These are phyloP conservation scores for Butyriboletus loyo DNA, from an alignment of 768 basidiomycete genomes.

Conservation along the genomic window DNA sequence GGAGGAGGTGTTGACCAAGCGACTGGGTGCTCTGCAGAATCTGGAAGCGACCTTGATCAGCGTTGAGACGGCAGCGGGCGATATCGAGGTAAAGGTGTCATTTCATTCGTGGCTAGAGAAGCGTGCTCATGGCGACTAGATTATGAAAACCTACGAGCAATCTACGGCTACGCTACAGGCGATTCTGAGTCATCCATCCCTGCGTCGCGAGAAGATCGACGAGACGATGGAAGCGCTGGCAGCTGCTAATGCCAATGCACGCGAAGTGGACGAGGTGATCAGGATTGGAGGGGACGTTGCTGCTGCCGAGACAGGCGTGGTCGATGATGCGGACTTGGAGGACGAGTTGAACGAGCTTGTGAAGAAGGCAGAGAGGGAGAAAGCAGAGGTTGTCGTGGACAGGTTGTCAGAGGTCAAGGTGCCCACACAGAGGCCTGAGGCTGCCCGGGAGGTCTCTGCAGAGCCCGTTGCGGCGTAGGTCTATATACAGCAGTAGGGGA, in stretches of 20 bases:
- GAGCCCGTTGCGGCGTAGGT: conserved; percentile 12
- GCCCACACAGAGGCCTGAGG: conserved; percentile 10
- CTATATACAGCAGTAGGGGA: conserved; percentile 7
- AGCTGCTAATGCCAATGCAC: conserved; percentile 76
- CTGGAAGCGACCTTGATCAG: conserved; percentile 73
- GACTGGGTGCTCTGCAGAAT: conserved; percentile 68
- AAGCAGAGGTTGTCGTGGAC: conserved; percentile 31
- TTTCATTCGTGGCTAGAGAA: neutral
- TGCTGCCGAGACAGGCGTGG: conserved; percentile 41
- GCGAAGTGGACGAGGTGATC: conserved; percentile 79
- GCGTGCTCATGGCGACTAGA: conserved; percentile 40
- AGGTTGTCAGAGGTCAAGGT: conserved; percentile 19
- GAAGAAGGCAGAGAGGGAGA: conserved; percentile 39
- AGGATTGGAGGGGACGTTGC: conserved; percentile 63
- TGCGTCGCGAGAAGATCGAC: conserved; percentile 77
- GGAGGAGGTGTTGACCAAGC: conserved; percentile 73
- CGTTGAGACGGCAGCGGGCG: conserved; percentile 87
- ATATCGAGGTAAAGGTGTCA: conserved; percentile 66
- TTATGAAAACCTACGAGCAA: conserved; percentile 82
- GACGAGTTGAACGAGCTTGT: conserved; percentile 62
- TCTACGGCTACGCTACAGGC: conserved; percentile 74
- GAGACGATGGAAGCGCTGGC: conserved; percentile 86
- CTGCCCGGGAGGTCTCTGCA: neutral
- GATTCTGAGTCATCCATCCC: conserved; percentile 75
- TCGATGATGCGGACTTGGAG: conserved; percentile 59